Evolutionary conservation across 768 basidiomycete species (phyloP).

Genomic region (Termitomyces heimii): DNA sequence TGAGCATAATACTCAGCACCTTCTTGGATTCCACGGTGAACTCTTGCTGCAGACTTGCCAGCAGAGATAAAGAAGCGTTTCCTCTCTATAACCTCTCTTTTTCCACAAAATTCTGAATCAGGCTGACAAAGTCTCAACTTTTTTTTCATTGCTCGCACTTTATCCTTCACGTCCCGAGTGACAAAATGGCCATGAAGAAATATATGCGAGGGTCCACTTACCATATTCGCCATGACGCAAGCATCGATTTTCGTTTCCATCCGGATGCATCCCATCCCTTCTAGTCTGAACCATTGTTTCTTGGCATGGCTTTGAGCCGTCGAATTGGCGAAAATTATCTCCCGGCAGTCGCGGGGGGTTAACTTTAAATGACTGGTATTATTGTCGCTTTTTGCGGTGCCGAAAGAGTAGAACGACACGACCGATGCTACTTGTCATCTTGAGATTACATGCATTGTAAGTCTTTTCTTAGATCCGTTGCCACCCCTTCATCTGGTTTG

Average conservation of each 20-base stretch:
- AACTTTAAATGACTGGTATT: too few relatives aligned
- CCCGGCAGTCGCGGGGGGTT: not conserved
- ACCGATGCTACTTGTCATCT: not conserved
- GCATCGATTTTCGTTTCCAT: not conserved
- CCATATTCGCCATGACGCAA: not conserved
- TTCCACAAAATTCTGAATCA: too few relatives aligned
- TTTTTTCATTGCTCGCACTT: too few relatives aligned
- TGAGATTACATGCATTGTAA: not conserved
- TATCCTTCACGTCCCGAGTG: too few relatives aligned
- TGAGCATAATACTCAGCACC: too few relatives aligned
- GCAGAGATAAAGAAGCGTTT: too few relatives aligned
- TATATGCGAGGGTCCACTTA: not conserved
- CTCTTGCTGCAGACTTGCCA: not conserved
- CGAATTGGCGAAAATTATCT: not conserved
- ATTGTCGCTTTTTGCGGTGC: not conserved
- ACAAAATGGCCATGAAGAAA: too few relatives aligned
- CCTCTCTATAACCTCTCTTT: not conserved
- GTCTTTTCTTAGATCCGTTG: not conserved
- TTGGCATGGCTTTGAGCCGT: not conserved
- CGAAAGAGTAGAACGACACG: not conserved
- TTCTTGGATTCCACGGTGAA: too few relatives aligned
- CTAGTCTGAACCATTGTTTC: not conserved
- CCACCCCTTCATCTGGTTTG: not conserved
- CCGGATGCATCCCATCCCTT: not conserved
- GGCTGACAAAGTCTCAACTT: too few relatives aligned